phyloP scores from a whole-genome alignment of 371 early-diverging fungal genomes.

The Mortierella sp. region DNA sequence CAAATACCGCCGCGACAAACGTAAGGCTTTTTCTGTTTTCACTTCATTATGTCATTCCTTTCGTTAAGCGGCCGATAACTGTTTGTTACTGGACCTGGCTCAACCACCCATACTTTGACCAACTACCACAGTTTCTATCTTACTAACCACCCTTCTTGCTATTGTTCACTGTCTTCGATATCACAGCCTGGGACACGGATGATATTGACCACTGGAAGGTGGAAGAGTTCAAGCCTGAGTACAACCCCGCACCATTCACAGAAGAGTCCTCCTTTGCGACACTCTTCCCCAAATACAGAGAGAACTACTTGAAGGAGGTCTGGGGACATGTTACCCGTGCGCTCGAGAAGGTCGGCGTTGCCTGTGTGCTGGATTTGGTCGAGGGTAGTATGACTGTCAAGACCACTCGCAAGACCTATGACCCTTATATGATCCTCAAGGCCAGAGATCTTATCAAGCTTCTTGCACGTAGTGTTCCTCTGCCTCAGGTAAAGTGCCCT shows the following conservation, averaged over 20 bases:
- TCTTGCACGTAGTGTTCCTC: conserved; percentile 95
- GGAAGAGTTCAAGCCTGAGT: conserved; percentile 89
- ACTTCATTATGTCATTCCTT: not conserved
- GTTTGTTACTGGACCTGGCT: not conserved
- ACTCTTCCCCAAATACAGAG: conserved; percentile 99
- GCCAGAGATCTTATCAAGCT: conserved; percentile 98
- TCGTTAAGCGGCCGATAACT: not conserved
- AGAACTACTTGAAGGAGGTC: conserved; percentile 94
- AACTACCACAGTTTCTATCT: not conserved
- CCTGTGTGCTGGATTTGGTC: conserved; percentile 94
- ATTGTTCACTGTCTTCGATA: not conserved
- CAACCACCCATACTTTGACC: not conserved
- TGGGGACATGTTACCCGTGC: conserved; percentile 96
- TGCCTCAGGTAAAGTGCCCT: conserved; percentile 81
- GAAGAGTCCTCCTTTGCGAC: conserved; percentile 99
- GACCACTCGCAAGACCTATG: conserved; percentile 98
- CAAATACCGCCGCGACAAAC: conserved; percentile 70
- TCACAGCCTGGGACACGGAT: conserved; percentile 92
- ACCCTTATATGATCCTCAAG: conserved; percentile 98
- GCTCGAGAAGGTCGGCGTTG: conserved; percentile 91
- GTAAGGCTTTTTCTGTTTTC: conserved; percentile 41
- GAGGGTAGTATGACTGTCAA: conserved; percentile 98
- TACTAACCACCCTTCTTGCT: not conserved
- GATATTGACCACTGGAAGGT: conserved; percentile 97
- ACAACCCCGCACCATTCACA: conserved; percentile 85